Evolutionary conservation across 768 basidiomycete species (phyloP).

Genomic region (Mycena metata): DNA sequence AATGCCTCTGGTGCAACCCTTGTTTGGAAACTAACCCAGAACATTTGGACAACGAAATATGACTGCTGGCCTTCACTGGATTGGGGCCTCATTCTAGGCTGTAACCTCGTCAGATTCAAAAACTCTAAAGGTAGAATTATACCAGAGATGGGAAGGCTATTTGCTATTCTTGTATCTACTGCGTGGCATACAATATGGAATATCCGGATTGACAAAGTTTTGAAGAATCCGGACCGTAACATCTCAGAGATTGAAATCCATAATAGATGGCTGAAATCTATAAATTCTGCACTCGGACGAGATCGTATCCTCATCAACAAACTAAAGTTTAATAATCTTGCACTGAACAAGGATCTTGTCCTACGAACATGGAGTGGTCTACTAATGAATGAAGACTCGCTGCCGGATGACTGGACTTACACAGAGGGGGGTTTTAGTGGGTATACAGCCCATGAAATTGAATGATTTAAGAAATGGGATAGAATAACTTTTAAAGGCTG

Average conservation of each 20-base stretch:
- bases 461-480: not conserved
- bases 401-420: not conserved
- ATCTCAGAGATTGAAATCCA: too few species aligned
- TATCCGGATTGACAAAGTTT: not conserved
- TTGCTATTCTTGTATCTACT: too few species aligned
- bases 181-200: too few species aligned
- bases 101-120: too few species aligned
- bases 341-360: not conserved
- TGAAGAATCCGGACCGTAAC: too few species aligned
- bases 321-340: not conserved
- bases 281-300: not conserved
- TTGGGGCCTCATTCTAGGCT: too few species aligned
- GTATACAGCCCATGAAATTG: constrained; percentile 1
- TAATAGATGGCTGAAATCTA: constrained; percentile 1
- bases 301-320: not conserved
- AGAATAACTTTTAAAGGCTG: constrained; percentile 2
- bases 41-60: too few species aligned
- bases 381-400: not conserved
- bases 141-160: too few species aligned
- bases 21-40: too few species aligned
- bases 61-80: too few species aligned
- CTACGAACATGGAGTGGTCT: constrained; percentile 6
- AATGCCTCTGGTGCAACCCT: too few species aligned
- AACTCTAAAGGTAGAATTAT: too few species aligned
- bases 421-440: not conserved